Percentiles rank a stretch among this genome's conserved stretches.
Evolutionary conservation across 768 basidiomycete genomes (phyloP).

Genomic region (Trichaptum fuscoviolaceum): DNA sequence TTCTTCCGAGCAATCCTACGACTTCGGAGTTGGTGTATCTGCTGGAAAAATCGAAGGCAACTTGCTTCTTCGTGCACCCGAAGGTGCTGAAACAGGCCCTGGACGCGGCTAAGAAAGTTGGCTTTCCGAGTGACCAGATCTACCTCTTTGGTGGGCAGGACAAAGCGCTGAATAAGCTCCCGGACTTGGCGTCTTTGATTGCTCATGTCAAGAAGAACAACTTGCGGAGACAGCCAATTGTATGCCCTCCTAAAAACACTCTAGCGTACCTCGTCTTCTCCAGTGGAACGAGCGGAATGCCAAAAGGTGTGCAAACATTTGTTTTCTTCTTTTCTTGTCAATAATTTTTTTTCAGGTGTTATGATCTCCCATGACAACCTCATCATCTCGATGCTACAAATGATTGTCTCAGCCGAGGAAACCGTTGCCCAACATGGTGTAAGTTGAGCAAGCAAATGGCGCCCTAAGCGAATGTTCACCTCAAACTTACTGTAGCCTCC

Average conservation of each 20-base stretch:
- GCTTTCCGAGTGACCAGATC: constrained; percentile 36
- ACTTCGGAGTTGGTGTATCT: constrained; percentile 49
- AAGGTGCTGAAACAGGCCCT: constrained; percentile 37
- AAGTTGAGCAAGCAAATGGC: not conserved
- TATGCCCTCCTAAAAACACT: constrained; percentile 43
- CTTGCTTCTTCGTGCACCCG: constrained; percentile 50
- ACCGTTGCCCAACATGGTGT: not conserved
- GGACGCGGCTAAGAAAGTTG: constrained; percentile 28
- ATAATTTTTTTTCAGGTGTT: constrained; percentile 38
- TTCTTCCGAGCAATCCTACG: constrained; percentile 52
- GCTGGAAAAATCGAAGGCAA: constrained; percentile 41
- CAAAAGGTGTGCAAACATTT: constrained; percentile 53
- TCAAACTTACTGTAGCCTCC: constrained; percentile 27
- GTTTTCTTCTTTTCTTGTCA: not conserved
- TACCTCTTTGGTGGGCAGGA: constrained; percentile 43
- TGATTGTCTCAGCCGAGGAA: constrained; percentile 25
- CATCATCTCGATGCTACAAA: constrained; percentile 38
- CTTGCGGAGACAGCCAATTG: constrained; percentile 36
- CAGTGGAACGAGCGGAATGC: constrained; percentile 72
- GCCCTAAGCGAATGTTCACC: not conserved
- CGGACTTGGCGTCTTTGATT: constrained; percentile 35
- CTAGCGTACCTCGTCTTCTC: constrained; percentile 72
- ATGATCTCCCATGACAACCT: constrained; percentile 62
- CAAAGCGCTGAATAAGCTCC: constrained; percentile 36
- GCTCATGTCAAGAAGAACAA: constrained; percentile 30